Evolutionary conservation across 1,284 basidiomycete species (phyloP), one percentile per base, ranked within the genome.

Genomic region (Trametes hirsuta): DNA sequence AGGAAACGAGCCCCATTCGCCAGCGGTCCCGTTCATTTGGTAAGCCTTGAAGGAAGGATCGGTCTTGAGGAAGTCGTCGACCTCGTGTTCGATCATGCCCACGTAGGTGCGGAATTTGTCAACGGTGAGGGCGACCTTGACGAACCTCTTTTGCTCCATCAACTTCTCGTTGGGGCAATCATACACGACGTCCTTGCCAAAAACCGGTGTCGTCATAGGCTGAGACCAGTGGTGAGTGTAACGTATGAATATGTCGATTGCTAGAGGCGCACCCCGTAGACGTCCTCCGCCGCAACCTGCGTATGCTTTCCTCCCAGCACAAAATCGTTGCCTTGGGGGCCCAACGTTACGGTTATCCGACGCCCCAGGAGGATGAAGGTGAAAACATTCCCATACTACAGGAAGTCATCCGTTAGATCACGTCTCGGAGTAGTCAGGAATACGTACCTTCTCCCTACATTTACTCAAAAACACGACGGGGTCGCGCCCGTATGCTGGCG

Each of bases 71-170:
- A 88, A 95, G 47, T 86, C 77, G 49, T 86, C 81, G 53, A 94
- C 88, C 75, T 98, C 96, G 40, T 91, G 81, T 60, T 90, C 87
- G 67, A 99, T 94, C 86, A 98, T 91, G 54, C 88, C 87, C 39
- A 97, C 91, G 72, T 99, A 99, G 44, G 87, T 83, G 40, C 90
- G 86, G 76, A 99, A 90, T 73, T 97, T 97, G 37, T 99, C 97
- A 21, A 85, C 87, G 8, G 94, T 93, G 9, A 99, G 85, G 44
- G 97, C 96, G 66, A 95, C 90, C 79, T 97, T 97, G 76, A 96
- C 89, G 67, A 99, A 98, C 75, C 92, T 93, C 83, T 99, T 99
- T 77, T 99, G 97, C 74, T 99, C 96, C 97, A 99, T 99, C 74
- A 99, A 88, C 53, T 94, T 82, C 57, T 95, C 91, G 75, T 99